These are phyloP conservation scores for Kodamaea kaohsiungensis DNA, from an alignment of 805 yeast species.

Conservation along the genomic window DNA sequence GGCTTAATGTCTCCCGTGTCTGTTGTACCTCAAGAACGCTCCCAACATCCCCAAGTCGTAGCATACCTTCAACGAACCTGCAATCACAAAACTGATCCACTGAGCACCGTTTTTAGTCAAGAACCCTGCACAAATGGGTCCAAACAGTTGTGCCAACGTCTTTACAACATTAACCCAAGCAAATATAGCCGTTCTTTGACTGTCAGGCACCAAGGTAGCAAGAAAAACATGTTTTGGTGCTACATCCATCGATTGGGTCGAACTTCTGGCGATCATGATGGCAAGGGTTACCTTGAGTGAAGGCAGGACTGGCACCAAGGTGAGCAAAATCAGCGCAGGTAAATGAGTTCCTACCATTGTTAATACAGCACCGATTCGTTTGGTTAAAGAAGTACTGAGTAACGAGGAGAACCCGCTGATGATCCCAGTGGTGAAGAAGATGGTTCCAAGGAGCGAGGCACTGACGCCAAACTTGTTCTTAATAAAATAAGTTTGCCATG, in stretches of 20 bases:
- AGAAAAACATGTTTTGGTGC: conserved; percentile 51
- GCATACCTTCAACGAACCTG: conserved; percentile 38
- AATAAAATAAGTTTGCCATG: conserved; percentile 50
- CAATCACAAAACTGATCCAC: conserved; percentile 44
- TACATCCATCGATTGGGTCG: conserved; percentile 48
- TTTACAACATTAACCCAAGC: conserved; percentile 47
- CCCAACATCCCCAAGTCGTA: conserved; percentile 44
- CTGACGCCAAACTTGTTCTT: conserved; percentile 35
- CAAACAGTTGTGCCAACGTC: conserved; percentile 42
- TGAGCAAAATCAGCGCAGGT: conserved; percentile 42
- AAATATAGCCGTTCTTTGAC: conserved; percentile 44
- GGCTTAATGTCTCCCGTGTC: conserved; percentile 17
- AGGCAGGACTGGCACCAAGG: conserved; percentile 40
- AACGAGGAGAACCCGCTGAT: conserved; percentile 41
- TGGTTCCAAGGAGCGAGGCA: conserved; percentile 37
- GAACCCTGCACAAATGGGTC: conserved; percentile 45
- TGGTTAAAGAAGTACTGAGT: conserved; percentile 44
- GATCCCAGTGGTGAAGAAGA: conserved; percentile 41
- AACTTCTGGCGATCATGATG: conserved; percentile 35
- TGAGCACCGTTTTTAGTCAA: conserved; percentile 36
- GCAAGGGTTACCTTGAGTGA: conserved; percentile 31
- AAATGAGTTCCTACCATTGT: conserved; percentile 48
- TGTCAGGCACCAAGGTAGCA: conserved; percentile 40
- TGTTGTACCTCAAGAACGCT: conserved; percentile 27
- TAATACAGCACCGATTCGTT: conserved; percentile 44